Percentiles rank a stretch among this genome's conserved stretches.
Conservation (phyloP, 352 stramenopile species). For the Globisporangium abappressorium region DNA sequence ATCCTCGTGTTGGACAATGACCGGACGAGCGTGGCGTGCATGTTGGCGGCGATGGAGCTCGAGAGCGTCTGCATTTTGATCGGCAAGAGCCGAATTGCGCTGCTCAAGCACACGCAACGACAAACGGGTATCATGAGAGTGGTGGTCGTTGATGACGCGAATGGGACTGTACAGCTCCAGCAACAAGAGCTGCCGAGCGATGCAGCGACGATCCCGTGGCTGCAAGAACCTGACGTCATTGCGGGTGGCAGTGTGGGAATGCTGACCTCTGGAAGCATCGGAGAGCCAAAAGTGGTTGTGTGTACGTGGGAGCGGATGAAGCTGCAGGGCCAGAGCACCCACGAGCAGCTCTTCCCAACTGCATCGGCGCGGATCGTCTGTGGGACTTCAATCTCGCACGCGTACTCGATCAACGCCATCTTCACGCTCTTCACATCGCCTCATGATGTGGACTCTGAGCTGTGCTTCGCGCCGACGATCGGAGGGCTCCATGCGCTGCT, state of each 20-base stretch:
- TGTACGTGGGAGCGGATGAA: conserved; percentile 77
- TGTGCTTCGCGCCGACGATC: conserved; percentile 63
- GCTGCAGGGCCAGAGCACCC: conserved; percentile 73
- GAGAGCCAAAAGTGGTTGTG: conserved; percentile 69
- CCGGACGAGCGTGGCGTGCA: conserved; percentile 64
- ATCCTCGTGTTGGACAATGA: conserved; percentile 76
- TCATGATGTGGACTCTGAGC: conserved; percentile 55
- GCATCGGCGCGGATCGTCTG: conserved; percentile 65
- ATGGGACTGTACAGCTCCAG: conserved; percentile 20
- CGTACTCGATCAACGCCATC: conserved; percentile 84
- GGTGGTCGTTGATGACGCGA: conserved; percentile 44
- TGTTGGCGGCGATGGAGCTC: conserved; percentile 67
- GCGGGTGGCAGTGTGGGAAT: conserved; percentile 58
- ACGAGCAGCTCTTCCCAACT: conserved; percentile 69
- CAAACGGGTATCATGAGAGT: conserved; percentile 64
- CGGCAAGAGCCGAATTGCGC: conserved; percentile 34
- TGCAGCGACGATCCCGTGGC: conserved; percentile 26
- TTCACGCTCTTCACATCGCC: conserved; percentile 76
- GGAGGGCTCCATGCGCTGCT: conserved; percentile 52
- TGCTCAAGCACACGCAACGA: conserved; percentile 48
- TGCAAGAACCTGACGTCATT: conserved; percentile 26
- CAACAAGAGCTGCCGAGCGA: conserved; percentile 1
- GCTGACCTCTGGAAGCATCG: conserved; percentile 83
- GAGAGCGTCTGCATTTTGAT: conserved; percentile 57
- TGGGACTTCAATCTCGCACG: conserved; percentile 79